phyloP scores from a whole-genome alignment of 1,139 yeast genomes.

The Entelexis paramagnoliae region DNA sequence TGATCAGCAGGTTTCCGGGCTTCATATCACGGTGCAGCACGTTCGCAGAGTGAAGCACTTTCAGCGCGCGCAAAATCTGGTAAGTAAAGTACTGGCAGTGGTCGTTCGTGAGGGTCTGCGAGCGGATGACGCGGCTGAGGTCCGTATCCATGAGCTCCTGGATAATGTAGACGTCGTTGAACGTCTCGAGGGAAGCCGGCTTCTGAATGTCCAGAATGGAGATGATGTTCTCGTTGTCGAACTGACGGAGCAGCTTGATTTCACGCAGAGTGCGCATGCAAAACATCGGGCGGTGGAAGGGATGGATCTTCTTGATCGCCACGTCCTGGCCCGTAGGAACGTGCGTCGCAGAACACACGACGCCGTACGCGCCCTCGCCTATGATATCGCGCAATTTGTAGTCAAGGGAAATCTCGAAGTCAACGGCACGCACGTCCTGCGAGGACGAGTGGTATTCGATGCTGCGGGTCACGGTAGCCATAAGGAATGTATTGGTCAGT shows the following conservation, averaged over 20 bases:
- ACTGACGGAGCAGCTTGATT: conserved; percentile 75
- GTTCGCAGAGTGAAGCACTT: conserved; percentile 81
- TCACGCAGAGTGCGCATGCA: conserved; percentile 86
- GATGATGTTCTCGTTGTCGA: conserved; percentile 84
- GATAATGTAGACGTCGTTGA: conserved; percentile 79
- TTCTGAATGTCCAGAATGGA: conserved; percentile 83
- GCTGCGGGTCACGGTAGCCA: conserved; percentile 8
- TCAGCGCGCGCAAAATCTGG: conserved; percentile 81
- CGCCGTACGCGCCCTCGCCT: conserved; percentile 98
- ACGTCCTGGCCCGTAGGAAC: conserved; percentile 81
- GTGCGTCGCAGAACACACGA: conserved; percentile 87
- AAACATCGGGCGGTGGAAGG: conserved; percentile 85
- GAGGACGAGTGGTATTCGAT: conserved; percentile 19
- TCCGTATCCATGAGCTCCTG: conserved; percentile 97
- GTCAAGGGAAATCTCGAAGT: conserved; percentile 80
- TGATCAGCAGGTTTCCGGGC: conserved; percentile 76
- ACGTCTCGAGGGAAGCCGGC: conserved; percentile 63
- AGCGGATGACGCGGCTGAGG: conserved; percentile 76
- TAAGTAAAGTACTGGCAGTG: conserved; percentile 89
- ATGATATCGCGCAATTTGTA: conserved; percentile 76
- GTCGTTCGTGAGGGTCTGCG: conserved; percentile 78
- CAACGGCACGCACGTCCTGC: conserved; percentile 39
- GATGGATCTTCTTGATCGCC: conserved; percentile 90
- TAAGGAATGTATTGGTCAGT: conserved; percentile 3
- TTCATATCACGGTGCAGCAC: conserved; percentile 89